phyloP scores from a whole-genome alignment of 148 eudicot genomes.

The Vaccinium myrtillus region DNA sequence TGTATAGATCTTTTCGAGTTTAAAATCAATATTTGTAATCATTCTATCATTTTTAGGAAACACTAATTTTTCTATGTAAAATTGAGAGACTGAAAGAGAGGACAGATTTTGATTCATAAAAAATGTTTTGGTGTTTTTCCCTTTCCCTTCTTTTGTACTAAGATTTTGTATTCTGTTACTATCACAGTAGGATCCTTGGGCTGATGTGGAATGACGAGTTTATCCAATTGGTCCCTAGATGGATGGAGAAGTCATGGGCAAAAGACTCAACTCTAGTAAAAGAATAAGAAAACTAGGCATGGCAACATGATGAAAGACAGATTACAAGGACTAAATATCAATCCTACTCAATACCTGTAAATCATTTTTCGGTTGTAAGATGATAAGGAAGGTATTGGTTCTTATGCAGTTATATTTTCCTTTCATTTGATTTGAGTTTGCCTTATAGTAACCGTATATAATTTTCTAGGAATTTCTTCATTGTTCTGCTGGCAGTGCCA shows the following conservation, averaged over 20 bases:
- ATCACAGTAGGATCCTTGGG: slow-evolving; percentile 15
- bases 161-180: background rate
- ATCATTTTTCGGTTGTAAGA: background rate
- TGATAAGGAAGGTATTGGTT: background rate
- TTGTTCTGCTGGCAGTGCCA: background rate
- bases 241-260: background rate
- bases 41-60: background rate
- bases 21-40: background rate
- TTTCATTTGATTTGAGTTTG: background rate
- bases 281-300: slow-evolving; percentile 5
- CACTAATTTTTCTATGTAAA: background rate
- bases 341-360: background rate
- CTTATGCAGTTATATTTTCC: background rate
- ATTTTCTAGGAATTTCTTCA: background rate
- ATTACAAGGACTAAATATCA: background rate
- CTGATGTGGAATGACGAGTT: slow-evolving; percentile 30
- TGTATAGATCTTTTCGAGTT: background rate
- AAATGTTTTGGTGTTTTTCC: background rate
- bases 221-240: slow-evolving; percentile 21
- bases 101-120: background rate
- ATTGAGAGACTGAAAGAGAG: background rate
- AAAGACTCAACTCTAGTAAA: background rate
- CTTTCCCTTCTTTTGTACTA: background rate
- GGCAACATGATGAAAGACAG: background rate
- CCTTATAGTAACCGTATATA: background rate